These are phyloP conservation scores for Ophiosphaerella korrae DNA, from an alignment of 2,329 filamentous ascomycete species.

Conservation along the genomic window DNA sequence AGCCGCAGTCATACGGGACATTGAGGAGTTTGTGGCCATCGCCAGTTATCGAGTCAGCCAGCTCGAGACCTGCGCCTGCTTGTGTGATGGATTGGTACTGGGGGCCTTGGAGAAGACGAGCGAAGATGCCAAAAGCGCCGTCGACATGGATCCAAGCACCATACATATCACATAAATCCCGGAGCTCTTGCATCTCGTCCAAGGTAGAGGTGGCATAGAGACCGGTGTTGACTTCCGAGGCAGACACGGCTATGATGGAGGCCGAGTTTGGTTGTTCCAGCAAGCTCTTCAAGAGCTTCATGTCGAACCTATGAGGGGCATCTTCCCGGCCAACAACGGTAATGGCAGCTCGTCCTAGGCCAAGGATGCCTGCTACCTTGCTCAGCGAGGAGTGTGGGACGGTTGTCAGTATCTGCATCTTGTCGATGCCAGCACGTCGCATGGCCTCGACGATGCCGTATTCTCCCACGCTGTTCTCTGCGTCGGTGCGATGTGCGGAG, in stretches of 20 bases:
- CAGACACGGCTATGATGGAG: slow-evolving; percentile 81
- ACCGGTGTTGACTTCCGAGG: slow-evolving; percentile 90
- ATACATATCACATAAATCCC: slow-evolving; percentile 72
- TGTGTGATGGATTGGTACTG: slow-evolving; percentile 63
- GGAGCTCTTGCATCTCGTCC: slow-evolving; percentile 65
- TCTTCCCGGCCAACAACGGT: slow-evolving; percentile 61
- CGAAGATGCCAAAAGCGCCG: slow-evolving; percentile 87
- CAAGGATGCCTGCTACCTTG: slow-evolving; percentile 83
- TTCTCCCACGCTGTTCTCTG: slow-evolving; percentile 62
- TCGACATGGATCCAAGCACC: slow-evolving; percentile 89
- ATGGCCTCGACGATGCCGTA: slow-evolving; percentile 72
- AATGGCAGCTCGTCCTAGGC: slow-evolving; percentile 73
- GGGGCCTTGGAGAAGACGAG: slow-evolving; percentile 64
- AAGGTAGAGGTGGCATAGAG: slow-evolving; percentile 68
- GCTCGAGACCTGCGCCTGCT: slow-evolving; percentile 68
- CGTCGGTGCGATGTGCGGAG: slow-evolving; percentile 42
- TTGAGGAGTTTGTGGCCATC: slow-evolving; percentile 94
- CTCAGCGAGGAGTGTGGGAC: slow-evolving; percentile 81
- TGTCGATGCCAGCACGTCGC: slow-evolving; percentile 63
- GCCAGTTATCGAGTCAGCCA: slow-evolving; percentile 85
- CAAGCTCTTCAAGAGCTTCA: slow-evolving; percentile 66
- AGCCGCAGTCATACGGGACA: slow-evolving; percentile 90
- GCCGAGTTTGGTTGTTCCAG: slow-evolving; percentile 61
- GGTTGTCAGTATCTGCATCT: slow-evolving; percentile 79
- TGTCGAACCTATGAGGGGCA: slow-evolving; percentile 72